Evolutionary conservation across 805 yeast genomes (phyloP), one percentile per base, ranked within the genome.

Genomic region (Starmerella scarabaei): DNA sequence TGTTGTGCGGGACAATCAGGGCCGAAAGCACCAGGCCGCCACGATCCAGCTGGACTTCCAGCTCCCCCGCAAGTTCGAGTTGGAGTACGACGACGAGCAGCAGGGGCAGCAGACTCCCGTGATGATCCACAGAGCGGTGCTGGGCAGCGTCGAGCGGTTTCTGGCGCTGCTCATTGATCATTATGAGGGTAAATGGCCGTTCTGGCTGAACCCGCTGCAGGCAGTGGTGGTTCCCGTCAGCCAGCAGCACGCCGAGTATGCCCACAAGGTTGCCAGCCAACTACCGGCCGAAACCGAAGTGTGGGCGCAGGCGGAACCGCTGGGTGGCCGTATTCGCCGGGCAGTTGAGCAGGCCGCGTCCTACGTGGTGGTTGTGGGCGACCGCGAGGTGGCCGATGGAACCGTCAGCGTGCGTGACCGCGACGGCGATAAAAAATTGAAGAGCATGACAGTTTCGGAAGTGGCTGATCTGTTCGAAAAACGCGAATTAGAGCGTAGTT

Each of bases 41-140:
- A 91, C 98, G 0, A 75, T 91, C 38, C 98, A 91, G 60, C 66
- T 91, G 32, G 98, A 91, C 57, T 91, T 91, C 69, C 95, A 91
- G 60, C 67, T 91, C 15, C 98, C 98, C 2, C 73, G 74, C 32
- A 68, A 93, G 45, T 91, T 91, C 56, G 70, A 80, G 33, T 68
- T 91, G 43, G 67, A 72, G 50, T 91, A 77, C 55, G 73, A 74
- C 35, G 44, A 50, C 14, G 57, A 63, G 9, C 67, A 66, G 34
- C 69, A 67, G 43, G 35, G 35, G 30, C 62, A 64, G 26, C 71
- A 75, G 44, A 71, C 71, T 32, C 98, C 98, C 3, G 88, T 91
- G n/a, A 75, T 91, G 84, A 73, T 91, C 23, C 98, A 91, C 56
- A 68, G 98, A 41, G 98, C 98, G 0, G 84, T 88, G 2, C 83